Percentiles rank a stretch among this genome's conserved stretches.
Evolutionary conservation across 495 filamentous ascomycete species (phyloP).

Genomic region (Trichoderma reesei): DNA sequence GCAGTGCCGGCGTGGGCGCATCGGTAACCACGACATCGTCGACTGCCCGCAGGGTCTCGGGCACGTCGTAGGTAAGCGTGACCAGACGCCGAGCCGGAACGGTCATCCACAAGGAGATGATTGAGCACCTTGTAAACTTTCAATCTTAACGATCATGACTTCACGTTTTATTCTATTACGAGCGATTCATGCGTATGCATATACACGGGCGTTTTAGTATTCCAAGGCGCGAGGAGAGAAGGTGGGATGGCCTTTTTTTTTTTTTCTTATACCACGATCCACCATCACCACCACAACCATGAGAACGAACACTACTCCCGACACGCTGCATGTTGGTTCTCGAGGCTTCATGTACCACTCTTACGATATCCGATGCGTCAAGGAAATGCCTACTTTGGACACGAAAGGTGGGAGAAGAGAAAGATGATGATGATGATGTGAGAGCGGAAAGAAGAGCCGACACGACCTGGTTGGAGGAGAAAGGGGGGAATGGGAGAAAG

Average conservation of each 20-base stretch:
- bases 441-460: background rate
- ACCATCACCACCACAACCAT: background rate
- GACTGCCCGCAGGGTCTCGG: slow-evolving; percentile 34
- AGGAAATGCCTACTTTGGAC: background rate
- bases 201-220: slow-evolving; percentile 6
- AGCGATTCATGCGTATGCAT: slow-evolving; percentile 9
- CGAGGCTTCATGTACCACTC: background rate
- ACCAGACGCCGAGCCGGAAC: slow-evolving; percentile 13
- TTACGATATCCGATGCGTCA: background rate
- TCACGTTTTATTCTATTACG: slow-evolving; percentile 7
- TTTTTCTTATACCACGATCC: background rate
- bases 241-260: background rate
- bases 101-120: slow-evolving; percentile 17
- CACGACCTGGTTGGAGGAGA: background rate
- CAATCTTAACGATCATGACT: slow-evolving; percentile 8
- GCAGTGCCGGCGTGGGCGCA: slow-evolving; percentile 50
- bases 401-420: background rate
- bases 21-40: slow-evolving; percentile 19
- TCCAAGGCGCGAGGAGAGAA: background rate
- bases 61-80: slow-evolving; percentile 13
- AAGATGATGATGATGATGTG: background rate
- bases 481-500: background rate
- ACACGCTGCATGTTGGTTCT: background rate
- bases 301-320: background rate
- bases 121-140: slow-evolving; percentile 5